phyloP scores from a whole-genome alignment of 345 rosid species.

The Bruguiera parviflora region DNA sequence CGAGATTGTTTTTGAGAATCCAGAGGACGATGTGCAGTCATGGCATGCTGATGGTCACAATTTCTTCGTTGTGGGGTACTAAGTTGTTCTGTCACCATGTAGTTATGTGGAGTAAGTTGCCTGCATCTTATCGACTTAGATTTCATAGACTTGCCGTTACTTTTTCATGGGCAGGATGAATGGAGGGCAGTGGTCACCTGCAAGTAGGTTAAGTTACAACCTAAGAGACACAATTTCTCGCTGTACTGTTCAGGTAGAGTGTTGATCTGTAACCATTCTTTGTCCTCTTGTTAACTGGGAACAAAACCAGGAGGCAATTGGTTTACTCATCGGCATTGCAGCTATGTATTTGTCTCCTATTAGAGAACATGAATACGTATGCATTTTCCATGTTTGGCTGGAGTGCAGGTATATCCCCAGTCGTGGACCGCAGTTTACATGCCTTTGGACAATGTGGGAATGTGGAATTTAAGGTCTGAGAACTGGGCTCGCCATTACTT shows the following conservation, averaged over 20 bases:
- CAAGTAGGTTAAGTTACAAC: constrained; percentile 25
- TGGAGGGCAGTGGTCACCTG: constrained; percentile 35
- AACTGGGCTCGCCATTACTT: constrained; percentile 64
- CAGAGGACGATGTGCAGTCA: constrained; percentile 26
- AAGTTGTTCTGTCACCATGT: not conserved
- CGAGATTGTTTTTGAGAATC: constrained; percentile 31
- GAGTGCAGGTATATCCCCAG: constrained; percentile 55
- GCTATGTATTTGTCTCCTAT: not conserved
- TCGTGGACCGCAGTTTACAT: constrained; percentile 72
- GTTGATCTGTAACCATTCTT: not conserved
- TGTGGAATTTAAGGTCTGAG: constrained; percentile 78
- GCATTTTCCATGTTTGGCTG: constrained; percentile 6
- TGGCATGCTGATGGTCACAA: constrained; percentile 30
- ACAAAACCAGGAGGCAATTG: not conserved
- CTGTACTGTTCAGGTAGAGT: constrained; percentile 31
- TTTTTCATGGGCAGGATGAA: constrained; percentile 27
- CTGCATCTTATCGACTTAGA: not conserved
- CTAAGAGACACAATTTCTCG: constrained; percentile 32
- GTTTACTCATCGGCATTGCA: too few species aligned
- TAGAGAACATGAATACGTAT: not conserved
- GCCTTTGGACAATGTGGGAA: constrained; percentile 72
- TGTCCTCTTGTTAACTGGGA: not conserved
- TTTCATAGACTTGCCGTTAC: not conserved
- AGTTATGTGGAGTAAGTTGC: too few species aligned
- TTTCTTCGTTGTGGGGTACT: constrained; percentile 32